phyloP scores from a whole-genome alignment of 306 rosid species.

The Casuarina equisetifolia region DNA sequence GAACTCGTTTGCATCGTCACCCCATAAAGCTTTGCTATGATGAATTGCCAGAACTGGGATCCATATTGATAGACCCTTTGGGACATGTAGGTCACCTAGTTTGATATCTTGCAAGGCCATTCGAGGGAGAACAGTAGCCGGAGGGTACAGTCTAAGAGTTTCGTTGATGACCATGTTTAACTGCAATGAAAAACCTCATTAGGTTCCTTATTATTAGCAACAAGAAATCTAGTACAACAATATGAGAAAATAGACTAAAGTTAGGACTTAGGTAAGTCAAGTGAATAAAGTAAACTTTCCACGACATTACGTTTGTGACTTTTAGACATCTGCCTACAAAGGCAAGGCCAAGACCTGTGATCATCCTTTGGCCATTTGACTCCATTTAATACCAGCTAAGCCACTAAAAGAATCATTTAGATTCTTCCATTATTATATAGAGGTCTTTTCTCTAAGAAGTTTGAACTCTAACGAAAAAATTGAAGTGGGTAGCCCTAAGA shows the following conservation, averaged over 20 bases:
- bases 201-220: background rate
- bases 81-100: constrained; percentile 78
- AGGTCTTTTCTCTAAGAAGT: background rate
- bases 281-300: background rate
- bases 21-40: constrained; percentile 85
- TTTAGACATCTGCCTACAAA: constrained; percentile 2
- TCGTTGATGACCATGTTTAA: constrained; percentile 94
- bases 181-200: constrained; percentile 33
- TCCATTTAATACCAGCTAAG: constrained; percentile 19
- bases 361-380: constrained; percentile 7
- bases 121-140: constrained; percentile 87
- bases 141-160: constrained; percentile 86
- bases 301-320: background rate
- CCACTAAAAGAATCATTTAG: background rate
- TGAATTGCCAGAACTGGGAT: constrained; percentile 96
- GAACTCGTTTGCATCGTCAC: constrained; percentile 88
- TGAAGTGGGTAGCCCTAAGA: constrained; percentile 34
- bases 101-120: constrained; percentile 85
- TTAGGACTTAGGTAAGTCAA: background rate
- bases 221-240: background rate
- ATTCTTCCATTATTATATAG: background rate
- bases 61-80: constrained; percentile 93
- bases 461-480: background rate
- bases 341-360: constrained; percentile 1
- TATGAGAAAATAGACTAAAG: background rate